Evolutionary conservation across 805 yeast species (phyloP).

Genomic region (Monosporozyma unispora): DNA sequence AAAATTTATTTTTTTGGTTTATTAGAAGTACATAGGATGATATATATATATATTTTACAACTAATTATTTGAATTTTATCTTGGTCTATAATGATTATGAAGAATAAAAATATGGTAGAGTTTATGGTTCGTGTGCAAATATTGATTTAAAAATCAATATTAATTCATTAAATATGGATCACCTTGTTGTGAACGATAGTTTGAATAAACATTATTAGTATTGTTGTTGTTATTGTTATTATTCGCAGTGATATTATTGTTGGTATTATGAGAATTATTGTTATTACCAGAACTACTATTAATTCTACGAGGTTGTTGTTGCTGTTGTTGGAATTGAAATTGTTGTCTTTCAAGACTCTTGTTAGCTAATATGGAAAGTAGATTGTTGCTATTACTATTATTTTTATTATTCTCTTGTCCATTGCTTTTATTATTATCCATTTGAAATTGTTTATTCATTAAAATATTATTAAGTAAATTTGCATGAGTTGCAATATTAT

Average conservation of each 20-base stretch:
- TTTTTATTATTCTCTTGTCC: slow-evolving; percentile 7
- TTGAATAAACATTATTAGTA: neutral
- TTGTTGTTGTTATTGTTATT: too few relatives aligned
- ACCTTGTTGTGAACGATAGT: slow-evolving; percentile 10
- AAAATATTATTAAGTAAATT: slow-evolving; percentile 7
- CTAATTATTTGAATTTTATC: too few relatives aligned
- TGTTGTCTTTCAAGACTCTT: slow-evolving; percentile 10
- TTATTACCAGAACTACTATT: neutral
- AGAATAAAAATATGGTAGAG: too few relatives aligned
- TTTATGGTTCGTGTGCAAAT: too few relatives aligned
- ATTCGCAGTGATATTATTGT: neutral
- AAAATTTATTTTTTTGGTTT: too few relatives aligned
- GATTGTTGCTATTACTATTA: neutral
- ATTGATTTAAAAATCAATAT: too few relatives aligned
- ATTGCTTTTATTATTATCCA: slow-evolving; percentile 1
- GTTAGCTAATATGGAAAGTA: slow-evolving; percentile 5
- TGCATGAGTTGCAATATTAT: neutral
- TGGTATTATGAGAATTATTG: neutral
- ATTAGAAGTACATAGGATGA: too few relatives aligned
- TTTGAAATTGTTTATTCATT: slow-evolving; percentile 6
- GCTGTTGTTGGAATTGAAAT: slow-evolving; percentile 6
- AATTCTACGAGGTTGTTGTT: slow-evolving; percentile 3
- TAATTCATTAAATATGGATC: slow-evolving; percentile 15
- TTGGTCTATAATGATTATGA: too few relatives aligned
- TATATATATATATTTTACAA: too few relatives aligned